These are phyloP conservation scores for Pyrus communis DNA, from an alignment of 306 rosid species.

Conservation along the genomic window DNA sequence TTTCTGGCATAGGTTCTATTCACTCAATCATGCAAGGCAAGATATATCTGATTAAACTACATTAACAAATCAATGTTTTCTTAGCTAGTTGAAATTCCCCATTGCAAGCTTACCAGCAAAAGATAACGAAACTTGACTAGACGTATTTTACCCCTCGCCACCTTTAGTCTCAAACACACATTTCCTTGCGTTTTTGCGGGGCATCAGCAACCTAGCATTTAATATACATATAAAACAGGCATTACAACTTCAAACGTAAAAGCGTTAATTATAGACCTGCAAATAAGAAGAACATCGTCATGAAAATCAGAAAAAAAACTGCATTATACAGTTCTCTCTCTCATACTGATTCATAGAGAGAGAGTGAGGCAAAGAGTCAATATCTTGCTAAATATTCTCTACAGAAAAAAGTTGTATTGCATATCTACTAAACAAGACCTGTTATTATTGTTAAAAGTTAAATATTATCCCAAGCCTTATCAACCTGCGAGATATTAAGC, in stretches of 20 bases:
- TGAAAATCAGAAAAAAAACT: neutral
- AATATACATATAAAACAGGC: slow-evolving; percentile 1
- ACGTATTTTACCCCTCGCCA: slow-evolving; percentile 64
- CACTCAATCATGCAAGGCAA: neutral
- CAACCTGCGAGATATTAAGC: neutral
- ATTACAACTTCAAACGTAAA: slow-evolving; percentile 63
- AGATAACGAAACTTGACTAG: neutral
- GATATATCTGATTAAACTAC: neutral
- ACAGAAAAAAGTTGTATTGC: neutral
- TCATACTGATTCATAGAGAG: too few species aligned
- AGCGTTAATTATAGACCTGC: neutral
- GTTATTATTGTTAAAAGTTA: too few species aligned
- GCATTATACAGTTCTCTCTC: neutral
- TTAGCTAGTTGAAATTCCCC: too few species aligned
- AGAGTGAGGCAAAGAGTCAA: neutral
- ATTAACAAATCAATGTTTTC: neutral
- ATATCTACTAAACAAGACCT: neutral
- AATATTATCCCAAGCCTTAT: neutral
- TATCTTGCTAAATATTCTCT: neutral
- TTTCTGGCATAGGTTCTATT: neutral
- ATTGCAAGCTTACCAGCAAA: neutral
- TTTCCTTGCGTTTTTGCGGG: slow-evolving; percentile 71
- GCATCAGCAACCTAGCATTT: slow-evolving; percentile 76
- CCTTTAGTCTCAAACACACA: slow-evolving; percentile 91
- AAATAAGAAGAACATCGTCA: neutral